Base-by-base conservation (phyloP, 1,284 basidiomycete genomes). In the Puccinia polysora region DNA sequence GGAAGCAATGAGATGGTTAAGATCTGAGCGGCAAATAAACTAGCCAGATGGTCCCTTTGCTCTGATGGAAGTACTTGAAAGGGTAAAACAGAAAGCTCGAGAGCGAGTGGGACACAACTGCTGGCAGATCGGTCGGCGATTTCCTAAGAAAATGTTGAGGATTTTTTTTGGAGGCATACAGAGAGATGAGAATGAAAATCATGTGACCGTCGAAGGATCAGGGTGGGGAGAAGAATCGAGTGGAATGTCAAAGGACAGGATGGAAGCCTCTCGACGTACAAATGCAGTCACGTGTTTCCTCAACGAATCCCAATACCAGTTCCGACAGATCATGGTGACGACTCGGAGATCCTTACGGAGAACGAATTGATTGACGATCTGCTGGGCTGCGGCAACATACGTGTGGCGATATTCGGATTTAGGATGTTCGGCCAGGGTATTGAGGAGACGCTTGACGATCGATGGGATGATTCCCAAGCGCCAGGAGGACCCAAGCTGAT, bases 131-230 rank as follows among this genome's bases (percentile, higher is more conserved):
- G 60, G 38, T 62, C 47, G 2, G 12, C 36, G 14, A 43, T 20
- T 59, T 70, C 58, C 68, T 70, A 47, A 47, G 15, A 18, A 68
- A 68, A 68, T n/a, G n/a, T n/a, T n/a, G n/a, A n/a, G n/a, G n/a
- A n/a, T n/a, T n/a, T n/a, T n/a, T n/a, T 7, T 56, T 56, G 4
- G 23, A 30, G 18, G 53, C n/a, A n/a, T n/a, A n/a, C n/a, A n/a
- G n/a, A n/a, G n/a, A n/a, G n/a, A n/a, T n/a, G n/a, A n/a, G n/a
- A 25, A 25, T 32, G 25, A 56, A 32, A 25, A 2, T 32, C 15
- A 56, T 56, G 53, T 1, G 25, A 20, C 14, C n/a, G 30, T 30
- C 28, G 25, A 30, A 18, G 20, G 53, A 32, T 30, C 53, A 56
- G 15, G 12, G 28, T 32, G 28, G n/a, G 34, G 5, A 5, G 25